Evolutionary conservation across 2,329 filamentous ascomycete species (phyloP).

Genomic region (Nemania bipapillata): DNA sequence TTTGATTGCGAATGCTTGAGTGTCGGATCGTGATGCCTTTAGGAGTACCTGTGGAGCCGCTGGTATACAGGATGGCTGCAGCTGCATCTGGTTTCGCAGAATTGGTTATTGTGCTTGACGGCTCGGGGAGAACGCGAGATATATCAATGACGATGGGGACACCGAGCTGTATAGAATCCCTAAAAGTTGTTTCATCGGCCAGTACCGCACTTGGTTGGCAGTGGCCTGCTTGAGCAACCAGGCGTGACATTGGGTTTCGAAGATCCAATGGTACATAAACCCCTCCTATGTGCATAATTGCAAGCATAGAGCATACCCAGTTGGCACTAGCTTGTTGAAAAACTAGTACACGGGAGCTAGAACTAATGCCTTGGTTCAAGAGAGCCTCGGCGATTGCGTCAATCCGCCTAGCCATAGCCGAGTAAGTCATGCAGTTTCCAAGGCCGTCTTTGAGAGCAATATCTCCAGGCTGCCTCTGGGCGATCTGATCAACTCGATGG

Average conservation of each 20-base stretch:
- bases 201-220: conserved; percentile 51
- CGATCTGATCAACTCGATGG: conserved; percentile 35
- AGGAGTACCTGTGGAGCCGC: conserved; percentile 44
- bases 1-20: conserved; percentile 46
- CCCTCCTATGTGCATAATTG: conserved; percentile 49
- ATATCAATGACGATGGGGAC: conserved; percentile 26
- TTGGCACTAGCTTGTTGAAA: conserved; percentile 44
- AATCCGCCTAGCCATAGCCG: conserved; percentile 47
- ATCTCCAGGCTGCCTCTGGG: conserved; percentile 3
- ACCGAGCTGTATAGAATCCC: neutral
- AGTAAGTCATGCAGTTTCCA: conserved; percentile 49
- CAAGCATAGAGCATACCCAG: conserved; percentile 35
- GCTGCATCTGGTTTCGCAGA: neutral
- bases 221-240: conserved; percentile 46
- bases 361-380: conserved; percentile 21
- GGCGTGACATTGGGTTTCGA: conserved; percentile 43
- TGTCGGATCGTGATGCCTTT: conserved; percentile 52
- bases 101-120: conserved; percentile 3
- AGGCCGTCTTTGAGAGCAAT: conserved; percentile 32
- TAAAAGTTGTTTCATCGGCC: conserved; percentile 16
- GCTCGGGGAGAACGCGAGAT: neutral
- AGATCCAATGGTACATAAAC: conserved; percentile 53
- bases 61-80: conserved; percentile 44
- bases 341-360: conserved; percentile 48
- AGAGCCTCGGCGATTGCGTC: conserved; percentile 52